These are phyloP conservation scores for Aspergillus leporis DNA, from an alignment of 495 filamentous ascomycete species.

Conservation along the genomic window DNA sequence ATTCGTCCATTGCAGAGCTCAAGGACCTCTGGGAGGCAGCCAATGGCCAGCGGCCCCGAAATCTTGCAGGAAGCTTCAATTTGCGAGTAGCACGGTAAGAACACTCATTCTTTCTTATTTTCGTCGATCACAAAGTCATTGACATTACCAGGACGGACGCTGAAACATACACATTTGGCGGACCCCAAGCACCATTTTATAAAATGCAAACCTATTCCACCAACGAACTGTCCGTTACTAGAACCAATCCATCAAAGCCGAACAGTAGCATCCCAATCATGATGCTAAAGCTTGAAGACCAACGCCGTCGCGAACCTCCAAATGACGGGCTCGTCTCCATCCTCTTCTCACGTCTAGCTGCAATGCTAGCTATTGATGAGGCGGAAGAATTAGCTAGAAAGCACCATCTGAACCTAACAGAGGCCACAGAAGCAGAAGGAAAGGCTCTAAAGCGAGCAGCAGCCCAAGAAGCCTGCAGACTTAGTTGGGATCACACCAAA, in stretches of 20 bases:
- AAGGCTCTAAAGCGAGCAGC: conserved; percentile 63
- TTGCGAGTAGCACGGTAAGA: conserved; percentile 48
- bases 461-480: conserved; percentile 68
- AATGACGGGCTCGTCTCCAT: conserved; percentile 70
- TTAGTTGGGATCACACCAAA: conserved; percentile 67
- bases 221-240: conserved; percentile 40
- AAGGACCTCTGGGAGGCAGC: conserved; percentile 53
- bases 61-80: conserved; percentile 40
- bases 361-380: conserved; percentile 68
- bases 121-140: conserved; percentile 12
- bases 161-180: conserved; percentile 41
- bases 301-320: conserved; percentile 54
- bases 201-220: conserved; percentile 44
- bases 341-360: conserved; percentile 70
- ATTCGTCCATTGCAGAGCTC: conserved; percentile 48
- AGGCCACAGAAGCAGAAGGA: conserved; percentile 51
- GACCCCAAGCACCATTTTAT: conserved; percentile 46
- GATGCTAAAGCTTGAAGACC: conserved; percentile 59
- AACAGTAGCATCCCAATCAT: conserved; percentile 52
- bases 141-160: conserved; percentile 30
- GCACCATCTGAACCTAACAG: conserved; percentile 40
- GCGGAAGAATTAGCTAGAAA: conserved; percentile 48
- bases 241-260: conserved; percentile 37
- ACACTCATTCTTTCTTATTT: background rate
- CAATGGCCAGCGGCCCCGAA: conserved; percentile 51